Conservation (phyloP, 1,139 yeast genomes). For the Geotrichum phurueaensis region DNA sequence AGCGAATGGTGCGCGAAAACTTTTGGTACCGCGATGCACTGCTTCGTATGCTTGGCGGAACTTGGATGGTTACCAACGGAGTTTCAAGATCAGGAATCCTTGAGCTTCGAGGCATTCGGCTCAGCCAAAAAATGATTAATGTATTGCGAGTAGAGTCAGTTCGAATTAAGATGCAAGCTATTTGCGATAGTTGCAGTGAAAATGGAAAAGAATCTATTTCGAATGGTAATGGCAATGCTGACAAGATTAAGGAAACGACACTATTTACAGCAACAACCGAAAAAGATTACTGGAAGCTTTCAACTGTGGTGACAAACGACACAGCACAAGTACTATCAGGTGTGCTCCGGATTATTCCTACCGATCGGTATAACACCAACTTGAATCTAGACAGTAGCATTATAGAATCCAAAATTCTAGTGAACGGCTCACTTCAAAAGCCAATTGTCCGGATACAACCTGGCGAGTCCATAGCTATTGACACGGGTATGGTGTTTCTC, state of each 20-base stretch:
- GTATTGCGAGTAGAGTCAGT: conserved; percentile 48
- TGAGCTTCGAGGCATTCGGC: conserved; percentile 59
- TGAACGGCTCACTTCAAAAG: conserved; percentile 61
- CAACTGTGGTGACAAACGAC: conserved; percentile 45
- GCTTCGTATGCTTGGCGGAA: conserved; percentile 52
- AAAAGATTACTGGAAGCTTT: conserved; percentile 48
- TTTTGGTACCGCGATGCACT: conserved; percentile 79
- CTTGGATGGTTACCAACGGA: conserved; percentile 47
- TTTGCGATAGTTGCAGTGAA: conserved; percentile 4
- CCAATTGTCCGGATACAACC: conserved; percentile 44
- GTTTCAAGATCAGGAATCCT: conserved; percentile 48
- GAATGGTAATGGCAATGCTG: neutral
- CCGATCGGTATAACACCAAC: conserved; percentile 33
- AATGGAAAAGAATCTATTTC: neutral
- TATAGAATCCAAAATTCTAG: conserved; percentile 30
- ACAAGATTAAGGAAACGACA: neutral
- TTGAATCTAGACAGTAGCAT: conserved; percentile 18
- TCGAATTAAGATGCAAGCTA: conserved; percentile 35
- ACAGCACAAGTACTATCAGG: conserved; percentile 43
- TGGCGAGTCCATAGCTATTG: conserved; percentile 39
- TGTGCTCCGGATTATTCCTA: conserved; percentile 60
- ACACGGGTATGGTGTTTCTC: conserved; percentile 53
- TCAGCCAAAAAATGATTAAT: conserved; percentile 42
- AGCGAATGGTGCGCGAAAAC: conserved; percentile 49
- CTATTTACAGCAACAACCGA: conserved; percentile 16